These are phyloP conservation scores for Didymella keratinophila DNA, from an alignment of 2,329 filamentous ascomycete genomes.

Conservation along the genomic window DNA sequence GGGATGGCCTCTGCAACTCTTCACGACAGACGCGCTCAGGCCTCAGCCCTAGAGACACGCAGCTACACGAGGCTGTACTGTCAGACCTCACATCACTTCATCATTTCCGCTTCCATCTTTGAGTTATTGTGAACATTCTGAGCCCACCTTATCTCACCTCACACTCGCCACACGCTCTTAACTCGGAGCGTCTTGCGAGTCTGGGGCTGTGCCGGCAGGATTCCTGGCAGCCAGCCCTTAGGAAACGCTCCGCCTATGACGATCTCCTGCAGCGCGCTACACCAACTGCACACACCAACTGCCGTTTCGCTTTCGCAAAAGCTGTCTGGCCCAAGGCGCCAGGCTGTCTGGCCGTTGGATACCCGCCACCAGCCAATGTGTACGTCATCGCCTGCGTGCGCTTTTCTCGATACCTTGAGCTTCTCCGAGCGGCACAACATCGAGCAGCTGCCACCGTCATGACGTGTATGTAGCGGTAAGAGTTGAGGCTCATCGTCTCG, in stretches of 20 bases:
- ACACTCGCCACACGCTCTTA: conserved; percentile 12
- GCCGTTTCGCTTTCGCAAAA: conserved; percentile 8
- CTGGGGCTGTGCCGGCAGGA: conserved; percentile 16
- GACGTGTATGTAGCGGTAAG: not conserved
- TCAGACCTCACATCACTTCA: not conserved
- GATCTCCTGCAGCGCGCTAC: conserved; percentile 30
- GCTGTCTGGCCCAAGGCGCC: too few species aligned
- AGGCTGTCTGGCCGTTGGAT: conserved; percentile 1
- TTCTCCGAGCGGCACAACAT: not conserved
- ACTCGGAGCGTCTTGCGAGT: conserved; percentile 12
- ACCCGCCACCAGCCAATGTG: not conserved
- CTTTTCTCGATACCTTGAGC: not conserved
- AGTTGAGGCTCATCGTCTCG: not conserved
- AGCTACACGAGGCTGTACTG: not conserved
- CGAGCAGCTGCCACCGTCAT: not conserved
- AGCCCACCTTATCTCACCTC: conserved; percentile 18
- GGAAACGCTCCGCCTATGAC: conserved; percentile 30
- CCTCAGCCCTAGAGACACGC: conserved; percentile 5
- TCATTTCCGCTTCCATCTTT: too few species aligned
- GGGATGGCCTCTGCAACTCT: conserved; percentile 1
- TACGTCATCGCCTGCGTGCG: conserved; percentile 11
- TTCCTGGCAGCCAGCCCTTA: too few species aligned
- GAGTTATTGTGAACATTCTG: not conserved
- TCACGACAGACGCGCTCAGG: conserved; percentile 4
- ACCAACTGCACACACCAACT: conserved; percentile 5